phyloP scores from a whole-genome alignment of 2,329 filamentous ascomycete genomes.

The Cucurbitaria berberidis region DNA sequence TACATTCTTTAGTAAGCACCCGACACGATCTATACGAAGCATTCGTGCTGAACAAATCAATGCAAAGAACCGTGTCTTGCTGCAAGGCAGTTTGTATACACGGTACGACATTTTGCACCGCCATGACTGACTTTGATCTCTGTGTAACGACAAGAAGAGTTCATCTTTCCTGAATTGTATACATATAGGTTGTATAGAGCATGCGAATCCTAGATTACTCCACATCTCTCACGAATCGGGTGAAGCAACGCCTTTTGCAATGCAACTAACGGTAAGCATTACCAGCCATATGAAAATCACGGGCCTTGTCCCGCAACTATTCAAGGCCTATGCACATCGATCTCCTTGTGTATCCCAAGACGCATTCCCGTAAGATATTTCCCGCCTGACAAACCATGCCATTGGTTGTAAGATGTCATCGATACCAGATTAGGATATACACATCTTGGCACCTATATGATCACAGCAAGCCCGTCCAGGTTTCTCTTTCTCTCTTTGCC shows the following conservation, averaged over 20 bases:
- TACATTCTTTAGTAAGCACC: no score
- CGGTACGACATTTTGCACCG: background rate
- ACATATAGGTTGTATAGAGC: no score
- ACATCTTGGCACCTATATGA: constrained; percentile 3
- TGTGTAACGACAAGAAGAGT: no score
- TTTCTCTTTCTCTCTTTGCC: constrained; percentile 1
- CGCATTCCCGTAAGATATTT: background rate
- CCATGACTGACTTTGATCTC: no score
- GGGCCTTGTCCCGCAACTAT: background rate
- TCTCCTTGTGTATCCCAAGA: background rate
- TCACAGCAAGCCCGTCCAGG: background rate
- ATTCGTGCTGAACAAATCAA: no score
- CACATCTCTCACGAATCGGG: no score
- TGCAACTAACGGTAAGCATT: no score
- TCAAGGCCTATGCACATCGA: background rate
- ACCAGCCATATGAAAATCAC: background rate
- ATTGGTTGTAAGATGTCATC: background rate
- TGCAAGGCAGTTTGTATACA: background rate
- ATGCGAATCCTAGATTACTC: no score
- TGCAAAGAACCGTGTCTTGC: background rate
- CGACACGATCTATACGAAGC: no score
- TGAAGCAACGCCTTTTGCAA: no score
- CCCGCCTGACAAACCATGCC: background rate
- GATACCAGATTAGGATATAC: background rate
- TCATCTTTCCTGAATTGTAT: no score